Evolutionary conservation across 345 rosid species (phyloP).

Genomic region (Boechera stricta): DNA sequence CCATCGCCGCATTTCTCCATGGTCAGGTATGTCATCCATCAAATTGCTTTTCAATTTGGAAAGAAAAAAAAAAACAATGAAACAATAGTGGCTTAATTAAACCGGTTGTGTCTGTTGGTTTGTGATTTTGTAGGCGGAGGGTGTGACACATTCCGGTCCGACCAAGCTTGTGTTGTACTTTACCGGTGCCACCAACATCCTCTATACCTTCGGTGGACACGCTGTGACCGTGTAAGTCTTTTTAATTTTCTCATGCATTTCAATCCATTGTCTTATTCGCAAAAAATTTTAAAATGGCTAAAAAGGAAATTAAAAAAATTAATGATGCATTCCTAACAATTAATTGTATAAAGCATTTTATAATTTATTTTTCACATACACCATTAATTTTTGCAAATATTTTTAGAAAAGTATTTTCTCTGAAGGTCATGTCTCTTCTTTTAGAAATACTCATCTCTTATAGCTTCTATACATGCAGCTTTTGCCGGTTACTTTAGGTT

Average conservation of each 20-base stretch:
- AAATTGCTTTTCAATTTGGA: background rate
- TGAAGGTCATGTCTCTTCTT: constrained; percentile 21
- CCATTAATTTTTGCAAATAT: background rate
- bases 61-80: background rate
- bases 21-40: constrained; percentile 68
- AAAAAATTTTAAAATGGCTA: background rate
- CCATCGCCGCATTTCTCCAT: constrained; percentile 73
- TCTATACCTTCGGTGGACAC: constrained; percentile 98
- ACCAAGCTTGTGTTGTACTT: constrained; percentile 82
- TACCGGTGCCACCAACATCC: constrained; percentile 98
- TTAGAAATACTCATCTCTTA: constrained; percentile 16
- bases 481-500: constrained; percentile 42
- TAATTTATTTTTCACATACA: background rate
- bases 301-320: background rate
- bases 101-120: background rate
- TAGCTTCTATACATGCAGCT: constrained; percentile 39
- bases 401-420: background rate
- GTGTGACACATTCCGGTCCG: constrained; percentile 78
- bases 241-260: background rate
- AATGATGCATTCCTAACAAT: background rate
- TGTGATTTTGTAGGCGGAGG: constrained; percentile 54
- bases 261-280: background rate
- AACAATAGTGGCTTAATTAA: background rate
- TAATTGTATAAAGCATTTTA: background rate
- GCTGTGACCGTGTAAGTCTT: constrained; percentile 94